Evolutionary conservation across 2,329 filamentous ascomycete genomes (phyloP).

Genomic region (Fusarium vanettenii): DNA sequence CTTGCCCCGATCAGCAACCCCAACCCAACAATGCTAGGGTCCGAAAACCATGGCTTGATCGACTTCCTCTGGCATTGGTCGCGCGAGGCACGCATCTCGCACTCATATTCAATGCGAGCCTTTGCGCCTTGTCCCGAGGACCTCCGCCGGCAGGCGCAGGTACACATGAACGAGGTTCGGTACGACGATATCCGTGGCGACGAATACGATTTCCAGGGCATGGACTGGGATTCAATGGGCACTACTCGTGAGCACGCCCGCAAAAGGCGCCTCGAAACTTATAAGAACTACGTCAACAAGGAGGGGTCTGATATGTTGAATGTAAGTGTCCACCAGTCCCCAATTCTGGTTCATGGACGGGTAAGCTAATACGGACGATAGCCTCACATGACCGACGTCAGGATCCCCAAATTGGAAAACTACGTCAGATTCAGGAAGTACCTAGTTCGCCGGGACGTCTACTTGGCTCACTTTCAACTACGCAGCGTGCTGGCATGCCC

Average conservation of each 20-base stretch:
- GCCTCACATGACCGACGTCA: slow-evolving; percentile 35
- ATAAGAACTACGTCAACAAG: slow-evolving; percentile 70
- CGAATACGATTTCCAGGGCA: slow-evolving; percentile 67
- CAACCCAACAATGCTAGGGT: slow-evolving; percentile 55
- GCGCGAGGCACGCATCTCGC: slow-evolving; percentile 43
- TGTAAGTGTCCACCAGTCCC: slow-evolving; percentile 53
- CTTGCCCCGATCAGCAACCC: slow-evolving; percentile 46
- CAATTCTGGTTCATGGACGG: not conserved
- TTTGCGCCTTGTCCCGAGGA: slow-evolving; percentile 44
- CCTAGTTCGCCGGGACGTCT: slow-evolving; percentile 64
- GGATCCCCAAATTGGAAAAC: slow-evolving; percentile 55
- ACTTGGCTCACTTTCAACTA: slow-evolving; percentile 74
- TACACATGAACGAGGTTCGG: slow-evolving; percentile 39
- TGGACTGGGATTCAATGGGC: slow-evolving; percentile 67
- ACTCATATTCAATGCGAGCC: slow-evolving; percentile 36
- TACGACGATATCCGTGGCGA: slow-evolving; percentile 67
- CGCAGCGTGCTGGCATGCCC: slow-evolving; percentile 71
- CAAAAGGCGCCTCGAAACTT: slow-evolving; percentile 59
- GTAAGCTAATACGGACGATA: slow-evolving; percentile 19
- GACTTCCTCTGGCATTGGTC: slow-evolving; percentile 66
- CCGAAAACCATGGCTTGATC: slow-evolving; percentile 61
- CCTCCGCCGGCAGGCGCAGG: slow-evolving; percentile 47
- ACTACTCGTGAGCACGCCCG: slow-evolving; percentile 63
- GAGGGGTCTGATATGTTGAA: slow-evolving; percentile 58
- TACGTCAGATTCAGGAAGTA: slow-evolving; percentile 71